Evolutionary conservation across 177 flowering plant genomes (phyloP).

Genomic region (Vitis hybrid): DNA sequence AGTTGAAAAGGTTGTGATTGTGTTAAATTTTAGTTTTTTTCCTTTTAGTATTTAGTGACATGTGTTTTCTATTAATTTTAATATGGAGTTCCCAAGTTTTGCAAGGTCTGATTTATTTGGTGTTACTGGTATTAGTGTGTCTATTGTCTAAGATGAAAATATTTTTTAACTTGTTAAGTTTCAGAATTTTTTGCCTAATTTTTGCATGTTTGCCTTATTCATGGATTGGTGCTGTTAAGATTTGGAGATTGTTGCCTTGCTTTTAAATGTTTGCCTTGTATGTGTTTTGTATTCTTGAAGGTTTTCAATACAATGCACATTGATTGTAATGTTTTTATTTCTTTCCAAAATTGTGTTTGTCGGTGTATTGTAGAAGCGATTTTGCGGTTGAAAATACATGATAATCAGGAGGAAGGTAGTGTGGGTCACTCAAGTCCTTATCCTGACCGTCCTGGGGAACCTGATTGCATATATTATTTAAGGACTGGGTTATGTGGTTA

Average conservation of each 20-base stretch:
- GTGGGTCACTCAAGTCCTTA: slow-evolving; percentile 30
- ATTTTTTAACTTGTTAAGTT: no score
- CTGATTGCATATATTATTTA: slow-evolving; percentile 67
- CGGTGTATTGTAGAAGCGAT: slow-evolving; percentile 39
- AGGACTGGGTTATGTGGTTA: slow-evolving; percentile 83
- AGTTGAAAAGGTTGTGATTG: slow-evolving; percentile 2
- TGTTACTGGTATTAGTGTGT: no score
- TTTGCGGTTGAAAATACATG: slow-evolving; percentile 50
- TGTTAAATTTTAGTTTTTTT: neutral
- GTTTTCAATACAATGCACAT: slow-evolving; percentile 10
- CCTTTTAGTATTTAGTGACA: neutral
- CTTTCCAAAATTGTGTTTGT: neutral
- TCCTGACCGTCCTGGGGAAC: slow-evolving; percentile 85
- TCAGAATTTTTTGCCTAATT: no score
- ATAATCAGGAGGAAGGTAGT: slow-evolving; percentile 33
- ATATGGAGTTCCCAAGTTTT: no score
- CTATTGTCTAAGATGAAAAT: no score
- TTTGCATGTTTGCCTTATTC: neutral
- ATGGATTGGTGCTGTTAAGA: neutral
- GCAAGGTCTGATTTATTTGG: no score
- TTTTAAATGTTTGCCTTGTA: neutral
- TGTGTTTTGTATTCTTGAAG: neutral
- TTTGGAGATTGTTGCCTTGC: neutral
- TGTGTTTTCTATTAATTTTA: no score
- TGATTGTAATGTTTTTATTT: neutral